Base-by-base conservation (phyloP, 495 filamentous ascomycete species). In the Viridothelium virens region DNA sequence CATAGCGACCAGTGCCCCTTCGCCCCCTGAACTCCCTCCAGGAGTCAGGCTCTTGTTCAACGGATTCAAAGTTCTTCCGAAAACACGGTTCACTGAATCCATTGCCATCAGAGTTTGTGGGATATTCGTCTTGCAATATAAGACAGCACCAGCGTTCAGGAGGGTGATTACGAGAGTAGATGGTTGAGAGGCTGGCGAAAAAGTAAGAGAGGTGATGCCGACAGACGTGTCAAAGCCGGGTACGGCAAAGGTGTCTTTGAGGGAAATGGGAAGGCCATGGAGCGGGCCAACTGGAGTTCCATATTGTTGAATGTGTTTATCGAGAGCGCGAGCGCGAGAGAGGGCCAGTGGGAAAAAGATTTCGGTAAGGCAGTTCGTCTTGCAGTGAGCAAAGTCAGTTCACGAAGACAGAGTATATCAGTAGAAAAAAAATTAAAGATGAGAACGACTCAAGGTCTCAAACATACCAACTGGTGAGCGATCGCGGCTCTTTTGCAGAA, bases 21-120 rank as follows among this genome's bases (percentile, higher is more conserved):
- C 77, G 12, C 91, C 89, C 37, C 88, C 87, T 2, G 82, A 83
- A 67, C 83, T 87, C 1, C 85, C 85, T 2, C 85, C 85, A n/a
- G 81, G 75, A 0, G 78, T 80, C 12, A 80, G 68, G 16, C 76
- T 33, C 2, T 46, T 66, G 56, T 78, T 75, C 14, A 66, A 56
- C 0, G 78, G 77, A 53, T 80, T 79, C 2, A 80, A 46, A 0
- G 72, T 74, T 1, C 78, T 73, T 4, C 77, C 78, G 62, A 78
- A 79, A 47, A 79, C 67, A 65, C 78, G 75, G 72, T 80, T 80
- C 66, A 76, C 73, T 1, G 68, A 70, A 63, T 80, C 78, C 11
- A 77, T 69, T 18, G 75, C 73, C 73, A 77, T 74, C 64, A 80
- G 70, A 0, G 75, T 80, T 64, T 77, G 74, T n/a, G 77, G 77